Evolutionary conservation across 441 rosid genomes (phyloP).

Genomic region (Gossypium lobatum): DNA sequence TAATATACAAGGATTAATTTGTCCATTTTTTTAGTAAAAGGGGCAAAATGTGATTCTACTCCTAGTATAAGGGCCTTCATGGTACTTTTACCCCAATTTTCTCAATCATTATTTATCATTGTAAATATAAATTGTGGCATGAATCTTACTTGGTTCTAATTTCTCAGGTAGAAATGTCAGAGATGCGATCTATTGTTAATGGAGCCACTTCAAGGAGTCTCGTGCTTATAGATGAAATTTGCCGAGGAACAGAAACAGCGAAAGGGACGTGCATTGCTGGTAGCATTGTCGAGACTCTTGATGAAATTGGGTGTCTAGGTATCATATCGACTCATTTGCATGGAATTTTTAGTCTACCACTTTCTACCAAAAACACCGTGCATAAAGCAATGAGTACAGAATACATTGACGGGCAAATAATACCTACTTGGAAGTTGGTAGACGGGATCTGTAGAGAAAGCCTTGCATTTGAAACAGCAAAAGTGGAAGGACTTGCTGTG

Average conservation of each 20-base stretch:
- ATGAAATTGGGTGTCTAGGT: slow-evolving; percentile 82
- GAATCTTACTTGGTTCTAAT: not conserved
- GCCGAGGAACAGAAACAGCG: slow-evolving; percentile 96
- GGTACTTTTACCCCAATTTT: not conserved
- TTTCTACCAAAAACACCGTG: slow-evolving; percentile 45
- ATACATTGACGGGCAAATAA: slow-evolving; percentile 59
- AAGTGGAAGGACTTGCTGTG: slow-evolving; percentile 82
- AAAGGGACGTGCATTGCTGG: slow-evolving; percentile 98
- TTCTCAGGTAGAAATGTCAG: slow-evolving; percentile 95
- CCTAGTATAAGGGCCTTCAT: not conserved
- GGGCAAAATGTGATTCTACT: not conserved
- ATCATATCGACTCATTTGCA: slow-evolving; percentile 95
- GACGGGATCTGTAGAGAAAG: slow-evolving; percentile 96
- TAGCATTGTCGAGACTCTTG: slow-evolving; percentile 79
- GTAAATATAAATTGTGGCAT: not conserved
- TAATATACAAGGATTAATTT: too few species aligned
- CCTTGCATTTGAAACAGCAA: slow-evolving; percentile 98
- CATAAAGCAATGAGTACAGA: slow-evolving; percentile 92
- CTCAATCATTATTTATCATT: slow-evolving; percentile 13
- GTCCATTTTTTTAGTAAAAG: not conserved
- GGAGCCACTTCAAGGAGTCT: slow-evolving; percentile 85
- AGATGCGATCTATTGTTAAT: slow-evolving; percentile 67
- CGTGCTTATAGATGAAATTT: slow-evolving; percentile 91
- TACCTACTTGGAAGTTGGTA: slow-evolving; percentile 82
- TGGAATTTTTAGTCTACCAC: slow-evolving; percentile 79